A percentile compares a stretch with the other conserved stretches of the same genome.
These are phyloP conservation scores for Eucommia ulmoides DNA, from an alignment of 257 asterid species.

Conservation along the genomic window DNA sequence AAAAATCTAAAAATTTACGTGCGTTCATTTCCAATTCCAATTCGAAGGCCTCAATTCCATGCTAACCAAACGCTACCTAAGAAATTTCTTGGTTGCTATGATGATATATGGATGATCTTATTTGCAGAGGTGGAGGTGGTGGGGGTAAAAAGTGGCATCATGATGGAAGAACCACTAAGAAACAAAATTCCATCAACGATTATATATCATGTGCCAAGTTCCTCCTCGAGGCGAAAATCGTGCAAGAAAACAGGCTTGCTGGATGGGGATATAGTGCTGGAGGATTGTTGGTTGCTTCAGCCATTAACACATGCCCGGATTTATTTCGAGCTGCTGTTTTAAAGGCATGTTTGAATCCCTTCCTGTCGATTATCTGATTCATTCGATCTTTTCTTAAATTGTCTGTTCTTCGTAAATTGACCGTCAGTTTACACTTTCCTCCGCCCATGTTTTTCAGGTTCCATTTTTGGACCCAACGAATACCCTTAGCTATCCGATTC, in stretches of 20 bases:
- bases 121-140: constrained; percentile 94
- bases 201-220: constrained; percentile 77
- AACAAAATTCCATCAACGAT: constrained; percentile 61
- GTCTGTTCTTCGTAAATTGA: not conserved
- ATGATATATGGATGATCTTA: constrained; percentile 12
- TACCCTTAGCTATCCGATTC: constrained; percentile 66
- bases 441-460: constrained; percentile 35
- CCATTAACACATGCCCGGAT: constrained; percentile 62
- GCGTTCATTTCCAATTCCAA: no score
- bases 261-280: constrained; percentile 99
- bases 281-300: constrained; percentile 88
- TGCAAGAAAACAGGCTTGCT: constrained; percentile 68
- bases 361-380: not conserved
- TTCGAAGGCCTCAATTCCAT: no score
- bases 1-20: no score
- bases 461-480: constrained; percentile 84
- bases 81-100: no score
- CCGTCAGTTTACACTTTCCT: not conserved
- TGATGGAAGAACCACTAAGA: constrained; percentile 66
- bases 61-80: no score
- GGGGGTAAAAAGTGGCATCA: constrained; percentile 64
- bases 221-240: constrained; percentile 54
- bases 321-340: constrained; percentile 82
- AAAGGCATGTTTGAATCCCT: constrained; percentile 35
- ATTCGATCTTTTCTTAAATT: not conserved